Evolutionary conservation across 805 yeast species (phyloP).

Genomic region (Myxozyma sirexii): DNA sequence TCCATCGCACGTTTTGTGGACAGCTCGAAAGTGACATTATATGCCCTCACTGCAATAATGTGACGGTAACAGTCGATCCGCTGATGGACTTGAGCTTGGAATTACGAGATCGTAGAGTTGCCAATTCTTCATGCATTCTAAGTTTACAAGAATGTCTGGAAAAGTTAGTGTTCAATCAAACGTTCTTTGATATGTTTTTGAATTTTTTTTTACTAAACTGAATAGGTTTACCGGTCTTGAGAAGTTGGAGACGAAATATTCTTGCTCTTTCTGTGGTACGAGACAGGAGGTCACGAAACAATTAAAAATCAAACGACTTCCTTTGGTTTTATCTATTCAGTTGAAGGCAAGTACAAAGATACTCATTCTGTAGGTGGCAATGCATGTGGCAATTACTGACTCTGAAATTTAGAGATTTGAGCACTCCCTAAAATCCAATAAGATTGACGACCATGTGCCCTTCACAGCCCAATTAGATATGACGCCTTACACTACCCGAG

Average conservation of each 20-base stretch:
- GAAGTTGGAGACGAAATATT: conserved; percentile 70
- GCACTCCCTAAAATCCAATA: conserved; percentile 60
- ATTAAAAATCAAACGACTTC: conserved; percentile 66
- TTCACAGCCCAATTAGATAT: conserved; percentile 76
- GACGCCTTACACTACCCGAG: conserved; percentile 53
- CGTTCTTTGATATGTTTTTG: too few relatives aligned
- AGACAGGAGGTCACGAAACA: conserved; percentile 71
- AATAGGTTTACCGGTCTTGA: conserved; percentile 78
- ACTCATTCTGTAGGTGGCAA: too few relatives aligned
- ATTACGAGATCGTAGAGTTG: conserved; percentile 20
- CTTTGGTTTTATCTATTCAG: conserved; percentile 81
- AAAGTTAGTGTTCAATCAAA: conserved; percentile 14
- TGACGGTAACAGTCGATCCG: conserved; percentile 80
- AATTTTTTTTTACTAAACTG: conserved; percentile 54
- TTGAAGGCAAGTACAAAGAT: conserved; percentile 52
- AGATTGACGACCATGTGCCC: conserved; percentile 72
- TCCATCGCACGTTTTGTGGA: conserved; percentile 84
- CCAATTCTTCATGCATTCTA: conserved; percentile 23
- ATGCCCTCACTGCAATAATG: conserved; percentile 67
- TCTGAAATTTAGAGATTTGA: conserved; percentile 49
- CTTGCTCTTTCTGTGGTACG: conserved; percentile 66
- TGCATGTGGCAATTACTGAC: too few relatives aligned
- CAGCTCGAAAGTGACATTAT: conserved; percentile 75
- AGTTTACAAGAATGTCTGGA: conserved; percentile 40
- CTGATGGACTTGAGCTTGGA: conserved; percentile 79